Evolutionary conservation across 1,284 basidiomycete genomes (phyloP).

Genomic region (Melampsora allii-populina): DNA sequence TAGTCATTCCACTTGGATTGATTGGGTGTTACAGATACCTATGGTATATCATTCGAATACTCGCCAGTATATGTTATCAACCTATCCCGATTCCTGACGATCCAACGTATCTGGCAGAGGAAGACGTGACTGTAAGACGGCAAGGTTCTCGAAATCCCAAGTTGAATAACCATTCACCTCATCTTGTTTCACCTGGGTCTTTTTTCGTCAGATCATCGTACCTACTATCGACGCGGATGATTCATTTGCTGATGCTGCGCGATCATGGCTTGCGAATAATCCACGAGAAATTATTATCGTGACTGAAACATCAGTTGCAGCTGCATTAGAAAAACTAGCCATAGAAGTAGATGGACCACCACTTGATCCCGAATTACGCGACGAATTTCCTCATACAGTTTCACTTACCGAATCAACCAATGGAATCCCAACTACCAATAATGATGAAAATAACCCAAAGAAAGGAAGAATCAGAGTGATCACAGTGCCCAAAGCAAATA

Average conservation of each 20-base stretch:
- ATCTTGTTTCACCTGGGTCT: background rate
- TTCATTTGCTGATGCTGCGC: constrained; percentile 87
- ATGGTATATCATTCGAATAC: constrained; percentile 78
- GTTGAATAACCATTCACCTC: background rate
- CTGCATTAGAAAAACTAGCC: constrained; percentile 78
- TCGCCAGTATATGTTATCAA: constrained; percentile 70
- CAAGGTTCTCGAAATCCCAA: background rate
- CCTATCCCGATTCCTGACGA: constrained; percentile 80
- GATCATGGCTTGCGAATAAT: constrained; percentile 81
- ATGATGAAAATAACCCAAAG: constrained; percentile 55
- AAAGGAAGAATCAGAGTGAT: constrained; percentile 68
- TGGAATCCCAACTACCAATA: background rate
- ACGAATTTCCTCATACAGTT: constrained; percentile 1
- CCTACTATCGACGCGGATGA: constrained; percentile 91
- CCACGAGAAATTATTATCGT: constrained; percentile 91
- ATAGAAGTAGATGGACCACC: constrained; percentile 64
- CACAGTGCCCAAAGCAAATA: constrained; percentile 87
- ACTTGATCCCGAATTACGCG: constrained; percentile 2
- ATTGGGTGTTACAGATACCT: constrained; percentile 88
- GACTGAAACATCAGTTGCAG: constrained; percentile 84
- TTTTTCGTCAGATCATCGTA: constrained; percentile 60
- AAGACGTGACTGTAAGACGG: constrained; percentile 68
- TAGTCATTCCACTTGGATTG: constrained; percentile 83
- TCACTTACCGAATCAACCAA: background rate
- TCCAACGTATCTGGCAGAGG: constrained; percentile 78